These are phyloP conservation scores for Luffa acutangula DNA, from an alignment of 306 rosid species.

Conservation along the genomic window DNA sequence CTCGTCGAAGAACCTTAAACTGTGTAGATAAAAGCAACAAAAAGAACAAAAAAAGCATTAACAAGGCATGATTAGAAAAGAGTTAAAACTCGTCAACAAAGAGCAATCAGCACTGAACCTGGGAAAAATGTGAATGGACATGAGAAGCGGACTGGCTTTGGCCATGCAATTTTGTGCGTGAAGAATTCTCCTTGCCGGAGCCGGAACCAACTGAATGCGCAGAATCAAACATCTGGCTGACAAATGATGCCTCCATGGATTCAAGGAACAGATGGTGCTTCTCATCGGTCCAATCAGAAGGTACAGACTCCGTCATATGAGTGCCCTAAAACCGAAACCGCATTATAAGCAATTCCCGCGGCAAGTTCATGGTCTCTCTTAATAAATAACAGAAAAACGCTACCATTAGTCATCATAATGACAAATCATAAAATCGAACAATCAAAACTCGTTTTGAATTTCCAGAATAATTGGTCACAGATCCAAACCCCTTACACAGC, in stretches of 20 bases:
- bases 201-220: slow-evolving; percentile 24
- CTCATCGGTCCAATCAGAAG: slow-evolving; percentile 62
- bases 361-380: neutral
- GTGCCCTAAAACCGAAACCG: slow-evolving; percentile 7
- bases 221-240: slow-evolving; percentile 41
- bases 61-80: neutral
- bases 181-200: neutral
- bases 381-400: neutral
- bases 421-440: neutral
- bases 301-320: slow-evolving; percentile 20
- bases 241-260: slow-evolving; percentile 77
- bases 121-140: slow-evolving; percentile 14
- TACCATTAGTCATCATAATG: neutral
- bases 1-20: slow-evolving; percentile 53
- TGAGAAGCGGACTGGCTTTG: neutral
- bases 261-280: slow-evolving; percentile 71
- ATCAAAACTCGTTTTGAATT: neutral
- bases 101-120: slow-evolving; percentile 32
- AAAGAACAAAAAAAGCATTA: neutral
- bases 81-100: neutral
- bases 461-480: neutral
- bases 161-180: slow-evolving; percentile 2
- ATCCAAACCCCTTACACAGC: neutral
- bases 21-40: neutral
- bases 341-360: neutral